Conservation (phyloP, 2,329 filamentous ascomycete species). For the Calonectria naviculata region DNA sequence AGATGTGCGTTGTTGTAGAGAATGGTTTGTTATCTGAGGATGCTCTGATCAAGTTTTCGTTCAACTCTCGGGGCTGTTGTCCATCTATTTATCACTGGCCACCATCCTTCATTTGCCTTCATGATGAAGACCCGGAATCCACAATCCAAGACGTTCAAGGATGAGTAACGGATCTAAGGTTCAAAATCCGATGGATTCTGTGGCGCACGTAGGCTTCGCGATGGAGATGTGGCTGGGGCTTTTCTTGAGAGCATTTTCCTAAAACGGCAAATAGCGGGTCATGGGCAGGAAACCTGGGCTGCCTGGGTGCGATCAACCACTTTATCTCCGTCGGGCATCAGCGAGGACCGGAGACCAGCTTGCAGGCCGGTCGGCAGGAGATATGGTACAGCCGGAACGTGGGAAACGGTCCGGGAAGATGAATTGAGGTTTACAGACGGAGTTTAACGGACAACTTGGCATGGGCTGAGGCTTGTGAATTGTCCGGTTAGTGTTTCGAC, state of each 20-base stretch:
- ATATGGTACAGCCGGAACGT: background rate
- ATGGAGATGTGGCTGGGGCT: background rate
- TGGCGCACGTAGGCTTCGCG: background rate
- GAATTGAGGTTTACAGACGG: background rate
- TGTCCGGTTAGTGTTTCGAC: background rate
- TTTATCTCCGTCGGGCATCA: background rate
- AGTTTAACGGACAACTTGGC: background rate
- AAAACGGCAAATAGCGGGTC: slow-evolving; percentile 26
- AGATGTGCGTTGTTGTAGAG: background rate
- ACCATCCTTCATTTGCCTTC: background rate
- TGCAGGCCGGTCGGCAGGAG: background rate
- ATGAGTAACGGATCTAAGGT: slow-evolving; percentile 5
- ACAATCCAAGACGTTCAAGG: background rate
- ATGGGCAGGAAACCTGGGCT: background rate
- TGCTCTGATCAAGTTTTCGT: background rate
- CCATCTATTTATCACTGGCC: slow-evolving; percentile 1
- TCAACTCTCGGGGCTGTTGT: background rate
- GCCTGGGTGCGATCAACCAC: background rate
- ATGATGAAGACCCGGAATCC: background rate
- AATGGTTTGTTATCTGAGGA: background rate
- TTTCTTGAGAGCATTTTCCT: slow-evolving; percentile 26
- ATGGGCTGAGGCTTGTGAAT: background rate
- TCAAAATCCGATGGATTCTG: slow-evolving; percentile 2
- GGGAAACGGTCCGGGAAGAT: background rate
- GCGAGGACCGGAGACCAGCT: background rate